phyloP scores from a whole-genome alignment of 192 early-diverging fungal species.

The Jimgerdemannia lactiflua region DNA sequence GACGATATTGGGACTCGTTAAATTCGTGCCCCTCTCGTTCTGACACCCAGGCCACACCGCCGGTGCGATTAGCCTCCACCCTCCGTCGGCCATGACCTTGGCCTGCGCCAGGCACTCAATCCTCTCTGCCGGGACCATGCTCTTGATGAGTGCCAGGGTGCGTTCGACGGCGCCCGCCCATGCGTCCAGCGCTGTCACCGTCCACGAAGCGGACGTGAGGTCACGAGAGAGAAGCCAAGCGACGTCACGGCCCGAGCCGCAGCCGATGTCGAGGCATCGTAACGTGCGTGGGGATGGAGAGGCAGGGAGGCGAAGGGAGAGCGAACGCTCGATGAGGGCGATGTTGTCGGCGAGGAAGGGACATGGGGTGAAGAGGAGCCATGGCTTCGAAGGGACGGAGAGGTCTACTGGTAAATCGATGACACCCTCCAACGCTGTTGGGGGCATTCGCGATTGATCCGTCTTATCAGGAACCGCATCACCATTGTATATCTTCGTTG shows the following conservation, averaged over 20 bases:
- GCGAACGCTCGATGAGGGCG: constrained; percentile 16
- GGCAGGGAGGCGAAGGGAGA: too few species aligned
- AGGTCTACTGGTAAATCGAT: not conserved
- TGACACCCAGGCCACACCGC: not conserved
- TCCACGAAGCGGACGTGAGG: constrained; percentile 5
- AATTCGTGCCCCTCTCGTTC: not conserved
- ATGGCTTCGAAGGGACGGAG: not conserved
- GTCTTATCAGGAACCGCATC: not conserved
- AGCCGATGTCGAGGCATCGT: constrained; percentile 36
- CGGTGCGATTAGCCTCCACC: constrained; percentile 11
- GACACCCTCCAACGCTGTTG: too few species aligned
- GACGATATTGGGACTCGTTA: too few species aligned
- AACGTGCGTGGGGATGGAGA: not conserved
- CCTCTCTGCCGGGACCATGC: constrained; percentile 4
- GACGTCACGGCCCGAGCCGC: constrained; percentile 36
- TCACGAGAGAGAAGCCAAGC: constrained; percentile 25
- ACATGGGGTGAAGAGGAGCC: constrained; percentile 30
- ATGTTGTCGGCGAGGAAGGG: constrained; percentile 26
- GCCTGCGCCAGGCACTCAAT: constrained; percentile 13
- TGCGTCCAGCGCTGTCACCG: constrained; percentile 24
- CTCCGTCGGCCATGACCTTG: constrained; percentile 25
- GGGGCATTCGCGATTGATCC: too few species aligned
- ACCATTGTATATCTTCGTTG: not conserved
- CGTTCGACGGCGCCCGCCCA: constrained; percentile 13
- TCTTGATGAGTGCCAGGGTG: constrained; percentile 13